A percentile compares a stretch with the other conserved stretches of the same genome.
phyloP scores from a whole-genome alignment of 805 yeast species.

The Cyberlindnera japonica region DNA sequence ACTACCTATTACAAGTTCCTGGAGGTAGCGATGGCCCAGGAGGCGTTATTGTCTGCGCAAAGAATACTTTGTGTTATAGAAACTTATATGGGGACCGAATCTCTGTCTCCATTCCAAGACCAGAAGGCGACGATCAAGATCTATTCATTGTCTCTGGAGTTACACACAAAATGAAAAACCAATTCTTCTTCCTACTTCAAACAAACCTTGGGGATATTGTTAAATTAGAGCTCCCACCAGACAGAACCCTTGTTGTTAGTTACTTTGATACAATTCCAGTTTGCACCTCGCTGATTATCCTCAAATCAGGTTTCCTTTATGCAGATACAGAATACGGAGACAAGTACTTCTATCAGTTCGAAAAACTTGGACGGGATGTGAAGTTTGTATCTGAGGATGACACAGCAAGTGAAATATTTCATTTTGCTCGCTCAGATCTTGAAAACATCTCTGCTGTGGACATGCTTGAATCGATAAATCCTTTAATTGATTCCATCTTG shows the following conservation, averaged over 20 bases:
- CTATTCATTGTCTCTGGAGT: slow-evolving; percentile 50
- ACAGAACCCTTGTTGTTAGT: slow-evolving; percentile 44
- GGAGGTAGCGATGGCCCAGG: slow-evolving; percentile 67
- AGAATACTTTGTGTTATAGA: slow-evolving; percentile 50
- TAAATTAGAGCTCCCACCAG: slow-evolving; percentile 54
- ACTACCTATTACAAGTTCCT: slow-evolving; percentile 63
- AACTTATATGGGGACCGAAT: slow-evolving; percentile 36
- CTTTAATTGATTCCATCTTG: slow-evolving; percentile 44
- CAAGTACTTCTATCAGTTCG: slow-evolving; percentile 74
- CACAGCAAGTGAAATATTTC: slow-evolving; percentile 29
- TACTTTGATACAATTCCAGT: slow-evolving; percentile 78
- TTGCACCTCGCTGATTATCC: slow-evolving; percentile 51
- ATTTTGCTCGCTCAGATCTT: slow-evolving; percentile 33
- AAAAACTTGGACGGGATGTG: slow-evolving; percentile 62
- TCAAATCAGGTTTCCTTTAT: slow-evolving; percentile 73
- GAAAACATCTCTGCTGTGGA: slow-evolving; percentile 61
- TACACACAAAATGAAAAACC: slow-evolving; percentile 58
- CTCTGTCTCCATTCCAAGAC: slow-evolving; percentile 53
- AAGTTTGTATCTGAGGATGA: slow-evolving; percentile 32
- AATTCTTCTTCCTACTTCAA: slow-evolving; percentile 69
- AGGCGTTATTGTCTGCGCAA: slow-evolving; percentile 65
- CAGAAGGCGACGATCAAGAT: slow-evolving; percentile 28
- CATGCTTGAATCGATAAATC: slow-evolving; percentile 42
- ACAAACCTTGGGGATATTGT: slow-evolving; percentile 69
- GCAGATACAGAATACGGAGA: slow-evolving; percentile 62